These are phyloP conservation scores for Glycine latifolia DNA, from an alignment of 306 rosid species.

Conservation along the genomic window DNA sequence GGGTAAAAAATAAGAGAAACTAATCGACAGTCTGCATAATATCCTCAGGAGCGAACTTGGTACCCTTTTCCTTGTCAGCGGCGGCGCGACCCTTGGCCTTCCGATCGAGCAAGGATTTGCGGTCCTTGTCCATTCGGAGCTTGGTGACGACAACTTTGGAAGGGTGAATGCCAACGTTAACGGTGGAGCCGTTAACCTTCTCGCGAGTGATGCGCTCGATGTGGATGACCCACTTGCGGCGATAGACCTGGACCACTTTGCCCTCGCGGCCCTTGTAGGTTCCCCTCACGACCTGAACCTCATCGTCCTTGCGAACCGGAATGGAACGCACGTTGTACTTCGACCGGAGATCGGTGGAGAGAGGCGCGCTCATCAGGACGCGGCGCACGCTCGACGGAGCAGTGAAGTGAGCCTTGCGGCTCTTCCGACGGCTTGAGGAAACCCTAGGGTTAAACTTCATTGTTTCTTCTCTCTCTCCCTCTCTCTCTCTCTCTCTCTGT, in stretches of 20 bases:
- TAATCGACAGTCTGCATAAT: conserved; percentile 89
- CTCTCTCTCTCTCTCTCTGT: background rate
- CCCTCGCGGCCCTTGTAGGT: conserved; percentile 97
- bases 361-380: conserved; percentile 89
- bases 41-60: conserved; percentile 93
- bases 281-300: conserved; percentile 89
- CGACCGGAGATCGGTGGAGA: conserved; percentile 77
- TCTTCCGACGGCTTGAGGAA: conserved; percentile 92
- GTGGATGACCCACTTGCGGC: conserved; percentile 96
- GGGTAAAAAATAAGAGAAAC: background rate
- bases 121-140: conserved; percentile 87
- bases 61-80: conserved; percentile 93
- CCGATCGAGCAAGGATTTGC: conserved; percentile 87
- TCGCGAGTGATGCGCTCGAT: conserved; percentile 92
- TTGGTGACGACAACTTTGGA: conserved; percentile 82
- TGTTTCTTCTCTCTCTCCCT: conserved; percentile 32
- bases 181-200: conserved; percentile 97
- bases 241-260: conserved; percentile 89
- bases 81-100: conserved; percentile 98
- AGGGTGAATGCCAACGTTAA: conserved; percentile 87
- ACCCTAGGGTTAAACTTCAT: conserved; percentile 95
- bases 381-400: conserved; percentile 97
- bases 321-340: conserved; percentile 93
- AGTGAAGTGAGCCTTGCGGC: conserved; percentile 93
- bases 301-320: conserved; percentile 95